Base-by-base conservation (phyloP, 441 rosid genomes). In the Pelargonium citronellum region DNA sequence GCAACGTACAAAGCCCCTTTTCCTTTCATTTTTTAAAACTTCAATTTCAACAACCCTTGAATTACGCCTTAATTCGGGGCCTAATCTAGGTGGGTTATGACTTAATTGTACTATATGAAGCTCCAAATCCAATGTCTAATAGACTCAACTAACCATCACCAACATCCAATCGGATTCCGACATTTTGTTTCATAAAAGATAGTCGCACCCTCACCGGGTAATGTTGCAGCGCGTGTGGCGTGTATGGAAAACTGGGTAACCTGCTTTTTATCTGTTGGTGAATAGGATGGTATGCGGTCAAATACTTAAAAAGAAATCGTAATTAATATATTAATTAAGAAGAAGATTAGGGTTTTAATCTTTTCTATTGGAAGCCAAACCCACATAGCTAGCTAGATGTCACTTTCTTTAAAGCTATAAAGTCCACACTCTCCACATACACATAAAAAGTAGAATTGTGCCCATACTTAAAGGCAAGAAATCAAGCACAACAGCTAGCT, bases 31-130 rank as follows among this genome's bases (percentile, higher is more conserved):
- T 24, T 24, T 24, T 24, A 1, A 24, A 24, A 24, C 30, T 24
- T 24, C 30, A 24, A 24, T 17, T n/a, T 7, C 24, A 73, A n/a
- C 10, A 70, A 60, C 67, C 89, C 92, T 77, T 73, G 72, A 84
- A 78, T 86, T 82, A 78, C 83, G 87, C 90, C 91, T 80, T 77
- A 71, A 83, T 81, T 80, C 77, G 30, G 69, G 90, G 64, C 69
- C 71, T 24, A 24, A 79, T 69, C 70, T 43, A 55, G 30, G 30
- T 24, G 30, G 30, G 30, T 67, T 57, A 60, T 65, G 72, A 78
- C 75, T 73, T 81, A 61, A 78, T 24, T 46, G 58, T 61, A 66
- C 17, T 72, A n/a, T 70, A 68, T 49, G 68, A 13, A 69, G 78
- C 77, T 71, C 83, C 55, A 24, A 24, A 24, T 24, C 30, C 30